Conservation (phyloP, 2,329 filamentous ascomycete species). For the Verticillium longisporum region DNA sequence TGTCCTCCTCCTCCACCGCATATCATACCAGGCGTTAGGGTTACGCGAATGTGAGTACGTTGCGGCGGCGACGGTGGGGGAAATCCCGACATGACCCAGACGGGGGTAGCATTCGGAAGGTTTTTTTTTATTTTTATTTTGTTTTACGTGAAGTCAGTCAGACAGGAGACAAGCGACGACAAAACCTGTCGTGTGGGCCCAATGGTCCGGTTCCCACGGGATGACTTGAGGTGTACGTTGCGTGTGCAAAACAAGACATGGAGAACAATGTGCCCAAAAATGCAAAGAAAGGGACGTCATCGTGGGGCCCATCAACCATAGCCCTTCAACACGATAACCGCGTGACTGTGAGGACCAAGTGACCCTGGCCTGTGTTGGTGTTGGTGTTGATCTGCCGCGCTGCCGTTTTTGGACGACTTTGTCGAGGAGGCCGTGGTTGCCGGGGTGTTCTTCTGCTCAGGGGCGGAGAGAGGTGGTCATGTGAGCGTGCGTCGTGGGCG, state of each 20-base stretch:
- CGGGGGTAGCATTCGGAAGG: background rate
- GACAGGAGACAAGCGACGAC: too few relatives aligned
- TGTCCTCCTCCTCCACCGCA: background rate
- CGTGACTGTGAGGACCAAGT: background rate
- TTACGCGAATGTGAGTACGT: too few relatives aligned
- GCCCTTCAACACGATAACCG: too few relatives aligned
- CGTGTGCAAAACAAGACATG: background rate
- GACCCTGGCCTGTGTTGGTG: background rate
- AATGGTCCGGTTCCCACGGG: background rate
- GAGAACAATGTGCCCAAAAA: too few relatives aligned
- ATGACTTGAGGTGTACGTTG: background rate
- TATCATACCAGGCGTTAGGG: background rate
- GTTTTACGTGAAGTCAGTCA: too few relatives aligned
- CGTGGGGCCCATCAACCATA: background rate
- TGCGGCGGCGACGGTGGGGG: background rate
- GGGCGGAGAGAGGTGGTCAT: slow-evolving; percentile 8
- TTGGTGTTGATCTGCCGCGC: too few relatives aligned
- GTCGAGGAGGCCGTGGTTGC: background rate
- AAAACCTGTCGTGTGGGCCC: background rate
- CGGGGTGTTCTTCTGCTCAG: background rate
- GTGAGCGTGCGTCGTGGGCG: background rate
- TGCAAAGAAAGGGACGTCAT: background rate
- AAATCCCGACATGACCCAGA: background rate
- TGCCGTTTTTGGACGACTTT: background rate
- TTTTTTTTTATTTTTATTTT: too few relatives aligned